Percentiles rank a stretch among this genome's conserved stretches.
Conservation (phyloP, 495 filamentous ascomycete genomes). For the Penicillium longicatenatum region DNA sequence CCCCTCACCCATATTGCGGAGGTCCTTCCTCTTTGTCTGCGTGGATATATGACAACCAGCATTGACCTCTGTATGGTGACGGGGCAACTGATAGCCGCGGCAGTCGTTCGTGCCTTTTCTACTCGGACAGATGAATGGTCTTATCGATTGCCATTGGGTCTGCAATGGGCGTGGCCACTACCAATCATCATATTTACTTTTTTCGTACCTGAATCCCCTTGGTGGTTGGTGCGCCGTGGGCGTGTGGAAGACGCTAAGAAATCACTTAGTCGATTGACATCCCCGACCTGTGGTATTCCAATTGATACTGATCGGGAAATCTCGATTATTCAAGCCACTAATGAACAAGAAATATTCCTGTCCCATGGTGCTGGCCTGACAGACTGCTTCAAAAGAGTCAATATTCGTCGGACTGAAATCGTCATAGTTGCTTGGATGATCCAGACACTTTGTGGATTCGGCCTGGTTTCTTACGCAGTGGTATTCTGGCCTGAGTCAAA, state of each 20-base stretch:
- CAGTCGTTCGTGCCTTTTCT: slow-evolving; percentile 68
- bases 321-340: slow-evolving; percentile 79
- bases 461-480: slow-evolving; percentile 77
- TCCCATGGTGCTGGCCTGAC: slow-evolving; percentile 60
- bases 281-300: slow-evolving; percentile 50
- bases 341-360: slow-evolving; percentile 69
- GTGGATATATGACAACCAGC: slow-evolving; percentile 74
- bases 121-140: slow-evolving; percentile 61
- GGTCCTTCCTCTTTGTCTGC: slow-evolving; percentile 70
- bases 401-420: slow-evolving; percentile 75
- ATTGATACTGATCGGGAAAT: slow-evolving; percentile 72
- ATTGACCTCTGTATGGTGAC: slow-evolving; percentile 83
- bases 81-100: slow-evolving; percentile 72
- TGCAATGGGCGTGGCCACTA: slow-evolving; percentile 86
- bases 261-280: slow-evolving; percentile 67
- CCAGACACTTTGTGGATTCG: slow-evolving; percentile 75
- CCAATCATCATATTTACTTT: slow-evolving; percentile 70
- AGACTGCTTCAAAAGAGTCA: slow-evolving; percentile 75
- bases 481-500: slow-evolving; percentile 67
- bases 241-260: slow-evolving; percentile 66
- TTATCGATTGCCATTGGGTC: slow-evolving; percentile 67
- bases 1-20: slow-evolving; percentile 81
- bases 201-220: slow-evolving; percentile 75
- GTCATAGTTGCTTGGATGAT: slow-evolving; percentile 81
- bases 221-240: slow-evolving; percentile 81